These are phyloP conservation scores for Komagataella phaffii DNA, from an alignment of 805 yeast species.

Conservation along the genomic window DNA sequence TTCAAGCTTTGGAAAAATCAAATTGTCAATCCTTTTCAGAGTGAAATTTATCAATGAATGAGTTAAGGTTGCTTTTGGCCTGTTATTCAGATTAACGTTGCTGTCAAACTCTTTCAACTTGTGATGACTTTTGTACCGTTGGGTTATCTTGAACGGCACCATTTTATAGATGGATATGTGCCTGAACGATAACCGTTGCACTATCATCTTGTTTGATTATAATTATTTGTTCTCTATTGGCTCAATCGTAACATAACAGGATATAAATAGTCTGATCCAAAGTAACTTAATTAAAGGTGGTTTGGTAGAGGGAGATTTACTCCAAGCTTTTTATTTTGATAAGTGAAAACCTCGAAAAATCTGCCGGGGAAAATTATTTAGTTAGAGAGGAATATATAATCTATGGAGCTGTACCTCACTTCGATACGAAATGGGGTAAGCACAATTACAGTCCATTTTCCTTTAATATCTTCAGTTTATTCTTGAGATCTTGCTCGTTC, in stretches of 20 bases:
- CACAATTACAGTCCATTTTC: conserved; percentile 2
- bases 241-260: background rate
- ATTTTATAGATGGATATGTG: background rate
- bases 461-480: conserved; percentile 37
- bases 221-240: background rate
- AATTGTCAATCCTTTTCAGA: background rate
- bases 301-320: background rate
- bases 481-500: conserved; percentile 54
- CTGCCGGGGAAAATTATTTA: background rate
- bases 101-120: background rate
- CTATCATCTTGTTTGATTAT: background rate
- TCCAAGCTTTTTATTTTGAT: background rate
- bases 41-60: background rate
- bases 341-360: background rate
- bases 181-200: background rate
- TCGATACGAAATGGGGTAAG: background rate
- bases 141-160: background rate
- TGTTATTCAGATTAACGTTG: background rate
- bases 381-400: background rate
- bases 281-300: background rate
- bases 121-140: background rate
- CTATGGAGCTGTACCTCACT: background rate
- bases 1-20: background rate
- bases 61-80: background rate
- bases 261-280: background rate